Percentiles rank a stretch among this genome's conserved stretches.
Evolutionary conservation across 2,329 filamentous ascomycete species (phyloP).

Genomic region (Fusarium paranaense): DNA sequence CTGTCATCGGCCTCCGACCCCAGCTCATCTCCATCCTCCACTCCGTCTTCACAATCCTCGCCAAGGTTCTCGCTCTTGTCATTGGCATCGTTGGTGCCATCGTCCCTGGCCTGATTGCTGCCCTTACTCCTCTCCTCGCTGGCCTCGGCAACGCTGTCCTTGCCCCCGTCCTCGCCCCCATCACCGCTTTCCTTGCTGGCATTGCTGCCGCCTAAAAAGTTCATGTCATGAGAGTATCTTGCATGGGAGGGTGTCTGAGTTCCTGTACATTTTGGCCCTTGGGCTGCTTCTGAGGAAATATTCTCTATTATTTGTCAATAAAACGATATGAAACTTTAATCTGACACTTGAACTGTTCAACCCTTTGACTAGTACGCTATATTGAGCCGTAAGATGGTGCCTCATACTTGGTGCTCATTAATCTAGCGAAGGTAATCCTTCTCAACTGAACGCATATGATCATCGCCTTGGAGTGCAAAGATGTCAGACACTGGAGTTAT

Average conservation of each 20-base stretch:
- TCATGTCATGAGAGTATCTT: not conserved
- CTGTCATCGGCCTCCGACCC: constrained; percentile 39
- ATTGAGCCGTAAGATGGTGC: not conserved
- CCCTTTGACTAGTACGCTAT: not conserved
- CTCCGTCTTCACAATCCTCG: constrained; percentile 44
- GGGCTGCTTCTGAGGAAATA: constrained; percentile 17
- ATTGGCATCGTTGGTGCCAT: constrained; percentile 37
- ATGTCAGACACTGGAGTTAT: not conserved
- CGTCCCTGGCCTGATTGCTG: constrained; percentile 41
- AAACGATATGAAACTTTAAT: not conserved
- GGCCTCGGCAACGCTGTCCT: constrained; percentile 42
- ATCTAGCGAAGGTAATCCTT: not conserved
- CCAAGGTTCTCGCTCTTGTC: constrained; percentile 41
- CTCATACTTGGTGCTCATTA: not conserved
- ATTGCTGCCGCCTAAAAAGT: constrained; percentile 13
- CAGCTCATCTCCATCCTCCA: constrained; percentile 43
- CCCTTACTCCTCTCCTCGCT: constrained; percentile 43
- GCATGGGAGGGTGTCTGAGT: not conserved
- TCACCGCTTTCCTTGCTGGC: constrained; percentile 40
- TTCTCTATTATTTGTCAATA: not conserved
- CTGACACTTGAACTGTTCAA: not conserved
- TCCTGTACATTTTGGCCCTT: not conserved
- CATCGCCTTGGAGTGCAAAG: constrained; percentile 1
- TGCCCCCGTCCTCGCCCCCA: constrained; percentile 42
- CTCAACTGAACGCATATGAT: not conserved